A percentile compares a stretch with the other conserved stretches of the same genome.
phyloP scores from a whole-genome alignment of 371 early-diverging fungal genomes.

The Mucor lusitanicus region DNA sequence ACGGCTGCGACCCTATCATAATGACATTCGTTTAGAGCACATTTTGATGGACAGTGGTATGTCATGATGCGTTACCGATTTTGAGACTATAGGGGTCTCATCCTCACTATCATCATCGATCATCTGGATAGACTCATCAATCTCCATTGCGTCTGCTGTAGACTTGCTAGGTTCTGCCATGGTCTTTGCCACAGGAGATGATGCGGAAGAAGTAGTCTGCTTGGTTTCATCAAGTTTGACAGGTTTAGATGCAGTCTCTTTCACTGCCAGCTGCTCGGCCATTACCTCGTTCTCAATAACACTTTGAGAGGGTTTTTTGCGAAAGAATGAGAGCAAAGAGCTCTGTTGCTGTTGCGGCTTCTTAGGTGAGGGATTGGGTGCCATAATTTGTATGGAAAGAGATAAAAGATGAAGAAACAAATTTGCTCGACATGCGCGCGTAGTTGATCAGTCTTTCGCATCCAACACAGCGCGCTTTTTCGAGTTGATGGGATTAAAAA shows the following conservation, averaged over 20 bases:
- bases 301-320: not conserved
- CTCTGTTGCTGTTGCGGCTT: slow-evolving; percentile 1
- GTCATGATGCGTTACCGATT: not conserved
- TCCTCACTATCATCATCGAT: not conserved
- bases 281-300: not conserved
- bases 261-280: not conserved
- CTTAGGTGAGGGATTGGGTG: not conserved
- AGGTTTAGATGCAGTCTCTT: not conserved
- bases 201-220: not conserved
- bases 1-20: not conserved
- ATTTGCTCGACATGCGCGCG: not conserved
- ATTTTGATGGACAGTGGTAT: not conserved
- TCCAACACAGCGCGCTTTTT: not conserved
- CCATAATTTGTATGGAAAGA: not conserved
- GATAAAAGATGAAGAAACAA: not conserved
- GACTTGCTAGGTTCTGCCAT: not conserved
- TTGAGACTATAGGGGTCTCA: not conserved
- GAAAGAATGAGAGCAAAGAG: slow-evolving; percentile 7
- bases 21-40: not conserved
- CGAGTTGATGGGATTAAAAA: not conserved
- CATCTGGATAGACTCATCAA: not conserved
- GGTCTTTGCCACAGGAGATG: too few species aligned
- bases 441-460: not conserved
- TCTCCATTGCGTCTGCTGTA: not conserved
- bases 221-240: not conserved